phyloP scores from a whole-genome alignment of 108 stramenopile genomes.

The Fragilariopsis cylindrus region DNA sequence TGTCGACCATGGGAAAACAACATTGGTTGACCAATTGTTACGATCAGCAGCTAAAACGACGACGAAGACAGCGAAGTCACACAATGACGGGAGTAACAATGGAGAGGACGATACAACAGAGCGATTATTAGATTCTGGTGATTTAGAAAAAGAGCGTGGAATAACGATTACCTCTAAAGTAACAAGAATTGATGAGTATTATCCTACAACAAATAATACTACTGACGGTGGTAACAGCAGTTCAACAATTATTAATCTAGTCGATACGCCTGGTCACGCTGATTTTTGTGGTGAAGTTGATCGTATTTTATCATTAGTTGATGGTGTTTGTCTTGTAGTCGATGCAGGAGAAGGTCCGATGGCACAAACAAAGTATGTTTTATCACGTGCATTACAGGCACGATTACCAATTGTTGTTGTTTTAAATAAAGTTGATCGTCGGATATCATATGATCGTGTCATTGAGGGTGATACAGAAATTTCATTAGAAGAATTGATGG shows the following conservation, averaged over 20 bases:
- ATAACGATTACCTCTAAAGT: slow-evolving; percentile 97
- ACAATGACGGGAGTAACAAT: slow-evolving; percentile 11
- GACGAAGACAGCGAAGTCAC: slow-evolving; percentile 3
- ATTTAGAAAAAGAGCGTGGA: slow-evolving; percentile 94
- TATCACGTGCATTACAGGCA: slow-evolving; percentile 83
- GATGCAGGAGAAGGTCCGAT: slow-evolving; percentile 93
- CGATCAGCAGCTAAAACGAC: slow-evolving; percentile 43
- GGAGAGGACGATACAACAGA: slow-evolving; percentile 16
- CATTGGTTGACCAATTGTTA: slow-evolving; percentile 91
- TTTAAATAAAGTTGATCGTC: slow-evolving; percentile 96
- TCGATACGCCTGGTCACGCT: slow-evolving; percentile 95
- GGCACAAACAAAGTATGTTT: slow-evolving; percentile 96
- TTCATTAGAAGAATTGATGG: slow-evolving; percentile 86
- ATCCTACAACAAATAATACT: slow-evolving; percentile 69
- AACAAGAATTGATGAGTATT: slow-evolving; percentile 66
- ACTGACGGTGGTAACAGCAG: slow-evolving; percentile 84
- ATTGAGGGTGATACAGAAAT: slow-evolving; percentile 89
- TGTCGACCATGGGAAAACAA: slow-evolving; percentile 99
- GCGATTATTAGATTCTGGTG: slow-evolving; percentile 91
- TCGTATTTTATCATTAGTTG: slow-evolving; percentile 90
- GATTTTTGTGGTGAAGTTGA: slow-evolving; percentile 97
- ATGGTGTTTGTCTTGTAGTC: slow-evolving; percentile 90
- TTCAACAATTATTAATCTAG: slow-evolving; percentile 51
- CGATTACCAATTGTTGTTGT: slow-evolving; percentile 91
- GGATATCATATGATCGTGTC: slow-evolving; percentile 72